Conservation (phyloP, 1,284 basidiomycete species). For the Leccinum pachyderme region DNA sequence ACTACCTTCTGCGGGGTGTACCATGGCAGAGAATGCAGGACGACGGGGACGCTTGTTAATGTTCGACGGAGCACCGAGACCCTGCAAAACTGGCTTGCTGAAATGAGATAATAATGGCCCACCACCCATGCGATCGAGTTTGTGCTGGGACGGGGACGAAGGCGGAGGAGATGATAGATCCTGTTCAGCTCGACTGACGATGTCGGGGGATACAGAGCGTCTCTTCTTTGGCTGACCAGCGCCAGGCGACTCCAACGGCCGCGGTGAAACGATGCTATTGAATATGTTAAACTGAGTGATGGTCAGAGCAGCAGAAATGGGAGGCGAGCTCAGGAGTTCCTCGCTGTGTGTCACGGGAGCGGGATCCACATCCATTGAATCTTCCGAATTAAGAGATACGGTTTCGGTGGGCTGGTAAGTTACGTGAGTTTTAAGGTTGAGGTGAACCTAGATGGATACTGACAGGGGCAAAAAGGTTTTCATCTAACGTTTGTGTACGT, state of each 20-base stretch:
- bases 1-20: slow-evolving; percentile 43
- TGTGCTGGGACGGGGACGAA: slow-evolving; percentile 64
- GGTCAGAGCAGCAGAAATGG: slow-evolving; percentile 52
- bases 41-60: slow-evolving; percentile 58
- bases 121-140: slow-evolving; percentile 58
- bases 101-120: slow-evolving; percentile 43
- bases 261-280: slow-evolving; percentile 54
- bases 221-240: slow-evolving; percentile 57
- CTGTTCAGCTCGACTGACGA: slow-evolving; percentile 37
- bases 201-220: slow-evolving; percentile 66
- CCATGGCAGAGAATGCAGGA: slow-evolving; percentile 64
- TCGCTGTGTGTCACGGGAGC: slow-evolving; percentile 32
- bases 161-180: slow-evolving; percentile 59
- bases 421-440: slow-evolving; percentile 2
- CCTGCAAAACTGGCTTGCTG: slow-evolving; percentile 56
- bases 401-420: slow-evolving; percentile 36
- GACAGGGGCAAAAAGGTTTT: slow-evolving; percentile 33
- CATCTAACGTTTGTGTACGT: slow-evolving; percentile 24
- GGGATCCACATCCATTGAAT: slow-evolving; percentile 76
- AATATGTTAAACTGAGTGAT: slow-evolving; percentile 59
- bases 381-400: slow-evolving; percentile 45
- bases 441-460: slow-evolving; percentile 21
- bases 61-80: slow-evolving; percentile 58
- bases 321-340: slow-evolving; percentile 39
- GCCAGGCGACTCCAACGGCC: slow-evolving; percentile 40